These are phyloP conservation scores for Aleurites moluccanus DNA, from an alignment of 441 rosid species.

Conservation along the genomic window DNA sequence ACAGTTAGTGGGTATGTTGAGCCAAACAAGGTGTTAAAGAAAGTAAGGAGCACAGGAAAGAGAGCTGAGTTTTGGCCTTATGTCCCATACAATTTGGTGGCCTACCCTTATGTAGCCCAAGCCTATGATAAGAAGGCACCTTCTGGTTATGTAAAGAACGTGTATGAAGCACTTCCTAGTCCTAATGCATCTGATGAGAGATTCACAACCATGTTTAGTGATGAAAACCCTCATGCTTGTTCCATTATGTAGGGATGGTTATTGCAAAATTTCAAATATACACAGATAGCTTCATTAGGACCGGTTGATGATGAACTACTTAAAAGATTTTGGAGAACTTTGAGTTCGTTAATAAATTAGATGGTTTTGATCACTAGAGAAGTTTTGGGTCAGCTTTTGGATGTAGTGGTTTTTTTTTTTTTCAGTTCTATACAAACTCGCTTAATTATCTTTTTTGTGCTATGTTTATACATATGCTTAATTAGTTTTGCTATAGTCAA, in stretches of 20 bases:
- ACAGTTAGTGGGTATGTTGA: conserved; percentile 70
- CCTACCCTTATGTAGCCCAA: conserved; percentile 71
- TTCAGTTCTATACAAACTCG: neutral
- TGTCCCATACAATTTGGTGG: conserved; percentile 70
- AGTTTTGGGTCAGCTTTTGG: neutral
- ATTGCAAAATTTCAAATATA: neutral
- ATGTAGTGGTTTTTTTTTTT: neutral
- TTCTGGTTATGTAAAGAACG: conserved; percentile 67
- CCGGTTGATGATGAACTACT: neutral
- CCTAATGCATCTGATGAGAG: conserved; percentile 54
- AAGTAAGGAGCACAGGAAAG: conserved; percentile 67
- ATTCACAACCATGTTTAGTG: conserved; percentile 57
- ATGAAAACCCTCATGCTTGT: conserved; percentile 84
- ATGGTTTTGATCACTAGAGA: neutral
- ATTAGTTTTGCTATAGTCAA: no score
- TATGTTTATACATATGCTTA: no score
- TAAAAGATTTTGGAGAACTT: neutral
- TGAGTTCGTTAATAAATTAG: neutral
- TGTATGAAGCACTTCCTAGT: conserved; percentile 56
- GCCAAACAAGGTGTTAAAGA: conserved; percentile 68
- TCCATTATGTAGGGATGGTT: conserved; percentile 52
- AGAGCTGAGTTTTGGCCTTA: conserved; percentile 93
- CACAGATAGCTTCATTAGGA: no score
- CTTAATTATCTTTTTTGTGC: no score
- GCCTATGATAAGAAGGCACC: conserved; percentile 93